A percentile compares a stretch with the other conserved stretches of the same genome.
phyloP scores from a whole-genome alignment of 2,329 filamentous ascomycete genomes.

The Aspergillus neoniger region DNA sequence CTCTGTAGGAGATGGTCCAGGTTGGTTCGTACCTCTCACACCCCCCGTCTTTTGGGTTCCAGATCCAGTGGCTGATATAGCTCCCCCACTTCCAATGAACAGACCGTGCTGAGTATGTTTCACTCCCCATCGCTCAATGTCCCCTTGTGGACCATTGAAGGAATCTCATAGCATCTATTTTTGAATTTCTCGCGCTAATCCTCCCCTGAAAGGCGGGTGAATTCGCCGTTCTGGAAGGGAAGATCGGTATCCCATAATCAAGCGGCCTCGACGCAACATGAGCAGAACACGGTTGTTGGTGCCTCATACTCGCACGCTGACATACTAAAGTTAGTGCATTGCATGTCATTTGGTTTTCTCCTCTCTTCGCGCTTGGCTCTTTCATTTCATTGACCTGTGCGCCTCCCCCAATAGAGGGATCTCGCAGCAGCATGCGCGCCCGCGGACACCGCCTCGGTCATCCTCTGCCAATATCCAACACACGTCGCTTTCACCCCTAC shows the following conservation, averaged over 20 bases:
- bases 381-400: slow-evolving; percentile 11
- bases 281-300: slow-evolving; percentile 77
- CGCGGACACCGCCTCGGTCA: slow-evolving; percentile 70
- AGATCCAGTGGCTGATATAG: slow-evolving; percentile 26
- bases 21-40: slow-evolving; percentile 72
- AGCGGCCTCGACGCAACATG: slow-evolving; percentile 60
- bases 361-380: slow-evolving; percentile 4
- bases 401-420: slow-evolving; percentile 28
- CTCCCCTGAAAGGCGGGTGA: slow-evolving; percentile 60
- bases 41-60: slow-evolving; percentile 15
- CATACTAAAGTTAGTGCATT: slow-evolving; percentile 70
- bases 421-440: slow-evolving; percentile 57
- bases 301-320: slow-evolving; percentile 96
- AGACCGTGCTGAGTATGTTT: slow-evolving; percentile 45
- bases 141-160: background rate
- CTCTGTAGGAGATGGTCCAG: slow-evolving; percentile 91
- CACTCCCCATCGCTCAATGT: background rate
- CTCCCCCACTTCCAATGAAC: slow-evolving; percentile 21
- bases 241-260: slow-evolving; percentile 55
- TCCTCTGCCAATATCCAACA: slow-evolving; percentile 58
- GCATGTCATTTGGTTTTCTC: background rate
- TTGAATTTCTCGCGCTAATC: background rate
- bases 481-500: slow-evolving; percentile 54
- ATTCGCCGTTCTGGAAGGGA: slow-evolving; percentile 84
- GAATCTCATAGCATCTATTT: background rate